Evolutionary conservation across 2,329 filamentous ascomycete species (phyloP), one percentile per base, ranked within the genome.

Genomic region (Phyllosticta paracitricarpa): DNA sequence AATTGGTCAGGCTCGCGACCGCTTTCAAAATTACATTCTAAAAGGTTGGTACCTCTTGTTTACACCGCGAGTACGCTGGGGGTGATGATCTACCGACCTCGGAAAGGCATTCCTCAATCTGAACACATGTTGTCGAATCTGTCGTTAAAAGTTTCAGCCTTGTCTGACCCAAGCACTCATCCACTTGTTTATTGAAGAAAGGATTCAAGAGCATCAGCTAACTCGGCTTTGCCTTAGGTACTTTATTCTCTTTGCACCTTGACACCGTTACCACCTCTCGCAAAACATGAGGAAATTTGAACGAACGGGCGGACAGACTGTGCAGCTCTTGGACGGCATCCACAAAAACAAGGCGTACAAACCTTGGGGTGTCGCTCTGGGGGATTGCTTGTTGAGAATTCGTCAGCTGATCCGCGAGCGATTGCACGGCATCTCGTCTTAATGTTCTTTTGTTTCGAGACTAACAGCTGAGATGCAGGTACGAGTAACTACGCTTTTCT

Each of bases 221-320:
- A 62, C 61, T 4, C 51, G 25, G 12, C 22, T 26, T 51, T 25
- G 28, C 28, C 17, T 12, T 52, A 62, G 61, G 61, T 62, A 68
- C 58, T n/a, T n/a, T 26, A 56, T n/a, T 30, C n/a, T 30, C 30
- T 22, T 9, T 30, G 2, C 14, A 22, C 17, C 26, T 33, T 24
- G 19, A 56, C 12, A 25, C 26, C 19, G 19, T 2, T 14, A 17
- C 35, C n/a, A 61, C 58, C 60, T 64, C 66, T 62, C 63, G 61
- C 69, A 64, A 66, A 64, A 72, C 70, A 82, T 84, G 83, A 86
- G 80, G 81, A 86, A 79, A 72, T 71, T 82, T 82, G 82, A 85
- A 85, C 83, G 83, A 83, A 82, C 83, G 82, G 83, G 83, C 83
- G 83, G 83, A 84, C 83, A 85, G 79, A 86, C 76, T 77, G 77